Conservation (phyloP, 2,329 filamentous ascomycete species). For the Delphinella strobiligena region DNA sequence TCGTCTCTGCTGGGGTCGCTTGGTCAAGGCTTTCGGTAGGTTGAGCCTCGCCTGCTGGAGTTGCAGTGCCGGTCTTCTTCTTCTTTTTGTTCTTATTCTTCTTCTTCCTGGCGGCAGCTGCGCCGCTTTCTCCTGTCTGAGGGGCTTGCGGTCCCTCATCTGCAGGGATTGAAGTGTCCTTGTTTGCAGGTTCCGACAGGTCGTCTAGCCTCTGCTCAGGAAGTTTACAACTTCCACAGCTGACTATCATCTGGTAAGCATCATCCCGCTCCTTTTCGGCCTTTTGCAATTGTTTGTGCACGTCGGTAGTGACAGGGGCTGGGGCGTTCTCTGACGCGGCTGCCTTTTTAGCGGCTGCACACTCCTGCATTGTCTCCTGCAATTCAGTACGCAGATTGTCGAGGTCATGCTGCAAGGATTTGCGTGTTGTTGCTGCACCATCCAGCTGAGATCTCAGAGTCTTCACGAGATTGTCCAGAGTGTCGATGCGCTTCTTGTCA, state of each 20-base stretch:
- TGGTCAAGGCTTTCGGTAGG: background rate
- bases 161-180: background rate
- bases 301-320: conserved; percentile 14
- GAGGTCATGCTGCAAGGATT: conserved; percentile 31
- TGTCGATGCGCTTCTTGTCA: conserved; percentile 40
- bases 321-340: conserved; percentile 6
- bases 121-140: conserved; percentile 12
- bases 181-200: background rate
- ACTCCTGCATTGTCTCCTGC: conserved; percentile 8
- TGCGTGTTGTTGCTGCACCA: conserved; percentile 39
- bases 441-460: conserved; percentile 42
- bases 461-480: conserved; percentile 44
- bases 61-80: conserved; percentile 41
- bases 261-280: conserved; percentile 20
- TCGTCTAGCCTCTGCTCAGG: conserved; percentile 12
- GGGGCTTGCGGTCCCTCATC: background rate
- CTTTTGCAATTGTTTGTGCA: conserved; percentile 17
- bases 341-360: conserved; percentile 1
- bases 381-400: conserved; percentile 24
- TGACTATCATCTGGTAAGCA: conserved; percentile 23
- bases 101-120: conserved; percentile 54
- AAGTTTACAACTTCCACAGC: conserved; percentile 20
- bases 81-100: conserved; percentile 73
- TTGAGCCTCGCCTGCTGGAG: conserved; percentile 8
- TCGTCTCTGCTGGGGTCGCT: background rate